Conservation (phyloP, 192 early-diverging fungal genomes). For the Entrophospora sp. region DNA sequence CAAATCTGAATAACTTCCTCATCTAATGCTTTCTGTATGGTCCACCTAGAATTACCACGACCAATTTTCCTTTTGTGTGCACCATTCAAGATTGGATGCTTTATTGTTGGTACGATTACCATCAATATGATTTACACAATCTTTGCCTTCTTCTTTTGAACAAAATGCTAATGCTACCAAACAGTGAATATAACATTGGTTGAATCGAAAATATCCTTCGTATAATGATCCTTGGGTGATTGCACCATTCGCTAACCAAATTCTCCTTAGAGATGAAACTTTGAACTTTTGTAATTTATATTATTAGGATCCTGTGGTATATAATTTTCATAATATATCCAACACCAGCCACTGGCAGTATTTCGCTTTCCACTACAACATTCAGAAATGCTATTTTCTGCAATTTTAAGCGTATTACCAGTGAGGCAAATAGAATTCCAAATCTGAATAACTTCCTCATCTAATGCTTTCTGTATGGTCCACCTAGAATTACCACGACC, state of each 20-base stretch:
- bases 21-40: not conserved
- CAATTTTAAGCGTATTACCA: not conserved
- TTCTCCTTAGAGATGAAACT: not conserved
- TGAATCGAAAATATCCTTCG: not conserved
- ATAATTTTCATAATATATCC: not conserved
- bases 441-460: conserved; percentile 1
- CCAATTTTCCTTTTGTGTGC: not conserved
- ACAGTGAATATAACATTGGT: not conserved
- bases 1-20: conserved; percentile 8
- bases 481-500: not conserved
- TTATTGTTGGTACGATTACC: not conserved
- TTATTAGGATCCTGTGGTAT: not conserved
- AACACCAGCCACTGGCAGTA: not conserved
- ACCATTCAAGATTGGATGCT: conserved; percentile 11
- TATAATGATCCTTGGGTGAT: not conserved
- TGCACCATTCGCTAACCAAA: not conserved
- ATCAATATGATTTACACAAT: not conserved
- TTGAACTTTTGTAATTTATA: not conserved
- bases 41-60: not conserved
- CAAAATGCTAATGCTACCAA: conserved; percentile 3
- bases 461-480: not conserved
- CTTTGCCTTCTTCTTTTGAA: not conserved
- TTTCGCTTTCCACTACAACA: conserved; percentile 2
- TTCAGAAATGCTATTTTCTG: not conserved
- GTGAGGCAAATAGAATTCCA: not conserved